A percentile compares a stretch with the other conserved stretches of the same genome.
Evolutionary conservation across 2,329 filamentous ascomycete genomes (phyloP).

Genomic region (Aureobasidium sp.): DNA sequence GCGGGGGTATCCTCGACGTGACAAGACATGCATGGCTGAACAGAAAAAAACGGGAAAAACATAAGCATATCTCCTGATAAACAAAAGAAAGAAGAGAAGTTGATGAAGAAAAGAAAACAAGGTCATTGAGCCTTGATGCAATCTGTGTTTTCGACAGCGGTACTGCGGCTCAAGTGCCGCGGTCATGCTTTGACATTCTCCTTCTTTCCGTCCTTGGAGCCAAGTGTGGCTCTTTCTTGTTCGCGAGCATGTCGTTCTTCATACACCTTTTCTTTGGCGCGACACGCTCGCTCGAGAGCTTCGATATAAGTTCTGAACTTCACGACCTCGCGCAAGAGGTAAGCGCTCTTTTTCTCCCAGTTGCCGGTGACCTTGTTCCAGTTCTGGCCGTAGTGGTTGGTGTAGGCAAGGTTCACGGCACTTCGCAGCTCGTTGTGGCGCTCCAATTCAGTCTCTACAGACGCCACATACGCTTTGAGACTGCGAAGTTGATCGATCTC

Average conservation of each 20-base stretch:
- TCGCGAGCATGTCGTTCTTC: conserved; percentile 15
- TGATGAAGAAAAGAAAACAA: not conserved
- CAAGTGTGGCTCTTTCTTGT: conserved; percentile 1
- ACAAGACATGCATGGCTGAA: not conserved
- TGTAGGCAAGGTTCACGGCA: conserved; percentile 78
- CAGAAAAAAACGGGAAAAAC: not conserved
- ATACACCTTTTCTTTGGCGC: conserved; percentile 60
- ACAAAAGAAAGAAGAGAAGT: not conserved
- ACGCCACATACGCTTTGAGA: conserved; percentile 70
- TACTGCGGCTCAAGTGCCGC: not conserved
- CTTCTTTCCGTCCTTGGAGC: conserved; percentile 4
- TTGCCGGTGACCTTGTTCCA: conserved; percentile 81
- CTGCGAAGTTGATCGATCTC: conserved; percentile 76
- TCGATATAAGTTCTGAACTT: conserved; percentile 97
- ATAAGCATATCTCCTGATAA: not conserved
- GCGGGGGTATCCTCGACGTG: conserved; percentile 10
- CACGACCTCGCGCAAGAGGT: conserved; percentile 86
- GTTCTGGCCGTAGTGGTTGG: conserved; percentile 77
- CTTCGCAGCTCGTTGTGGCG: conserved; percentile 81
- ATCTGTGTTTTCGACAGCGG: not conserved
- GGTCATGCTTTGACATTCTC: conserved; percentile 4
- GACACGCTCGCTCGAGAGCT: conserved; percentile 64
- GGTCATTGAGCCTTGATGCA: not conserved
- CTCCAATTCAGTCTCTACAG: conserved; percentile 78
- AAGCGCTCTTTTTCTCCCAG: conserved; percentile 93